Percentiles rank a stretch among this genome's conserved stretches.
Evolutionary conservation across 805 yeast species (phyloP).

Genomic region (Kluyveromyces nonfermentans): DNA sequence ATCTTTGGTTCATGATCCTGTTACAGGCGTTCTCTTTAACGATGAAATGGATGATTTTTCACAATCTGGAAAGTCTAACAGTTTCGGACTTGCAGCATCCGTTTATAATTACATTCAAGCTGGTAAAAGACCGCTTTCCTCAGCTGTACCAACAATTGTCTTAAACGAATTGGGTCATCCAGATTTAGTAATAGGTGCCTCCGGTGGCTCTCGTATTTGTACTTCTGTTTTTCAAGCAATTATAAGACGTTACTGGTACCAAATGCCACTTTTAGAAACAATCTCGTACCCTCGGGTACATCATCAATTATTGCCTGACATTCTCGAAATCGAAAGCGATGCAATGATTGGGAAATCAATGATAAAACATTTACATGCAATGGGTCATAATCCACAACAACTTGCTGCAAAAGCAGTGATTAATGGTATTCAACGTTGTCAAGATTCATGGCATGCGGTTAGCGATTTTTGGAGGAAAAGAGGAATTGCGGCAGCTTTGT

Average conservation of each 20-base stretch:
- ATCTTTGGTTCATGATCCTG: constrained; percentile 66
- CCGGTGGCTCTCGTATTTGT: constrained; percentile 86
- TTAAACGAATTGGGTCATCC: constrained; percentile 39
- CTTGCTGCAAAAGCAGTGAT: constrained; percentile 43
- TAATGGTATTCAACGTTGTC: constrained; percentile 41
- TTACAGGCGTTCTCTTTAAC: constrained; percentile 76
- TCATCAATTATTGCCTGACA: constrained; percentile 80
- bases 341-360: constrained; percentile 37
- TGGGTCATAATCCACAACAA: constrained; percentile 42
- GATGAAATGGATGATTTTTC: constrained; percentile 95
- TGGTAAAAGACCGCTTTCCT: constrained; percentile 72
- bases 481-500: constrained; percentile 34
- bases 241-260: constrained; percentile 51
- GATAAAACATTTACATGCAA: constrained; percentile 27
- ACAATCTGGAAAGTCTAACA: constrained; percentile 55
- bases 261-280: constrained; percentile 51
- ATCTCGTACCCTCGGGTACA: constrained; percentile 78
- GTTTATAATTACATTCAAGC: constrained; percentile 70
- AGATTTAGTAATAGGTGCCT: constrained; percentile 76
- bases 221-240: constrained; percentile 80
- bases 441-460: constrained; percentile 56
- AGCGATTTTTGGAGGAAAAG: constrained; percentile 86
- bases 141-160: constrained; percentile 70
- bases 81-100: constrained; percentile 76
- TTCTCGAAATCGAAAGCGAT: constrained; percentile 45